A percentile compares a stretch with the other conserved stretches of the same genome.
These are phyloP conservation scores for Saksenaea oblongispora DNA, from an alignment of 371 early-diverging fungal genomes.

Conservation along the genomic window DNA sequence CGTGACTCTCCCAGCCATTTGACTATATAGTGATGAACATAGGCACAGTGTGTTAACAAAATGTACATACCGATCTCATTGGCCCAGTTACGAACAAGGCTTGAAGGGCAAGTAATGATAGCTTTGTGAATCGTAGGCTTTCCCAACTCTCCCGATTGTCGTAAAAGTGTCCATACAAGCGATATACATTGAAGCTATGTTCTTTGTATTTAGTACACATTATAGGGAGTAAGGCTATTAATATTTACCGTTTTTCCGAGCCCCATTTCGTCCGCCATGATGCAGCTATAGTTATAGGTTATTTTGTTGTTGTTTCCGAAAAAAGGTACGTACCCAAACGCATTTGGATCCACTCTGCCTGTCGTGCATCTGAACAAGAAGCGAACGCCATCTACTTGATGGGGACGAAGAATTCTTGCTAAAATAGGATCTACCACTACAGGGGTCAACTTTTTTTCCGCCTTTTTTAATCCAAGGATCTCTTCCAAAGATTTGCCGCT, in stretches of 20 bases:
- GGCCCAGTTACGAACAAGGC: slow-evolving; percentile 86
- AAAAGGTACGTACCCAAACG: slow-evolving; percentile 42
- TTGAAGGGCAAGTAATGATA: slow-evolving; percentile 82
- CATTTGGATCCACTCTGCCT: slow-evolving; percentile 65
- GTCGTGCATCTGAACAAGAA: slow-evolving; percentile 94
- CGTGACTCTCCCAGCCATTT: slow-evolving; percentile 92
- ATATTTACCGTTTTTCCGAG: slow-evolving; percentile 86
- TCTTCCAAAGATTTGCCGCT: slow-evolving; percentile 46
- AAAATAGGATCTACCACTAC: slow-evolving; percentile 86
- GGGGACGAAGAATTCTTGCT: slow-evolving; percentile 86
- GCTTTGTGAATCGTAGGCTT: slow-evolving; percentile 93
- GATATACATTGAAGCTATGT: slow-evolving; percentile 87
- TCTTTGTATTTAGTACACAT: neutral
- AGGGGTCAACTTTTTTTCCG: slow-evolving; percentile 53
- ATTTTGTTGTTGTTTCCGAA: neutral
- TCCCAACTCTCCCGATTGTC: slow-evolving; percentile 85
- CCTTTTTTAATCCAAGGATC: slow-evolving; percentile 55
- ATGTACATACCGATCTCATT: slow-evolving; percentile 68
- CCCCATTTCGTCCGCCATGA: slow-evolving; percentile 99
- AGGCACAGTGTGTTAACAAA: neutral
- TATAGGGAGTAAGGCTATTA: neutral
- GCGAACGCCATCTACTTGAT: slow-evolving; percentile 90
- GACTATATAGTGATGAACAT: slow-evolving; percentile 29
- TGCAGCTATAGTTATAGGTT: slow-evolving; percentile 67
- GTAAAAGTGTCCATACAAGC: slow-evolving; percentile 91